phyloP scores from a whole-genome alignment of 1,139 yeast species.

The Hanseniaspora sp. region DNA sequence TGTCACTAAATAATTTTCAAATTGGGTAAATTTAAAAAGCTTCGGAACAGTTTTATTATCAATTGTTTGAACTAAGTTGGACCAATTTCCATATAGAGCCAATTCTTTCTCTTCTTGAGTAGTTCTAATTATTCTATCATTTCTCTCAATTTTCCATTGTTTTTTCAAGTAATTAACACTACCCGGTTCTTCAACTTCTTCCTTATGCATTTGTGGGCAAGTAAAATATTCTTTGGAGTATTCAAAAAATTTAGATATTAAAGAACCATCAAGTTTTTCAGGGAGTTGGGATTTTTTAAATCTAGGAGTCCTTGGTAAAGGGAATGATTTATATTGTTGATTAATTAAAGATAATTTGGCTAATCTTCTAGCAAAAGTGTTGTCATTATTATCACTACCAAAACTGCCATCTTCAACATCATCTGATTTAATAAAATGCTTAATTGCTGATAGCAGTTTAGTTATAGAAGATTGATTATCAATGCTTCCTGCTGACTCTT shows the following conservation, averaged over 20 bases:
- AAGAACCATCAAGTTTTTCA: constrained; percentile 43
- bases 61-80: constrained; percentile 46
- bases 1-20: constrained; percentile 71
- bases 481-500: background rate
- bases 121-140: constrained; percentile 72
- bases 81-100: constrained; percentile 83
- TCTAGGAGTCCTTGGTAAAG: constrained; percentile 32
- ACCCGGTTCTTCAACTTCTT: constrained; percentile 87
- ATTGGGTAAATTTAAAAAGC: constrained; percentile 71
- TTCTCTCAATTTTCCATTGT: constrained; percentile 81
- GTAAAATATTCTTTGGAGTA: constrained; percentile 90
- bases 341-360: constrained; percentile 24
- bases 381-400: background rate
- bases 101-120: constrained; percentile 83
- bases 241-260: constrained; percentile 68
- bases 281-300: constrained; percentile 30
- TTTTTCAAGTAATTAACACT: constrained; percentile 74
- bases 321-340: constrained; percentile 42
- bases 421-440: background rate
- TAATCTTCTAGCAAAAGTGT: constrained; percentile 16
- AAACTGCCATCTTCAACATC: background rate
- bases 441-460: constrained; percentile 7
- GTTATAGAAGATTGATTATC: background rate
- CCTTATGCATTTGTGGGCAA: constrained; percentile 86
- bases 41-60: constrained; percentile 75